Base-by-base conservation (phyloP, 2,329 filamentous ascomycete genomes). In the Blumeria hordei region DNA sequence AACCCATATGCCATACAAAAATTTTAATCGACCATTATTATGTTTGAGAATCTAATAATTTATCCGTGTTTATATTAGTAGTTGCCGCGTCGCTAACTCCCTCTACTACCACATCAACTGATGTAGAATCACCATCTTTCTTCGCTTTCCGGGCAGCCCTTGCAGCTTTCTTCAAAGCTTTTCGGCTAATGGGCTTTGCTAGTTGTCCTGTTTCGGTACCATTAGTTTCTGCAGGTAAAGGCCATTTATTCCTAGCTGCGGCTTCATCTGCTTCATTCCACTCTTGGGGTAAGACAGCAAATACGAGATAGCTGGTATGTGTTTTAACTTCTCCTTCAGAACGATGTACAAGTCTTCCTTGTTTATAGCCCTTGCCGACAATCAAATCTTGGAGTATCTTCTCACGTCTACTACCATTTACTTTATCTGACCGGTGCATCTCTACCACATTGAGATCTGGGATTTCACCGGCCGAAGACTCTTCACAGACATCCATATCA, bases 261-360 rank as follows among this genome's bases (percentile, higher is more conserved):
- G 74, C 75, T 68, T 98, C 92, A 60, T 94, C 86, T 57, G 83
- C 84, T 37, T 78, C 81, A 0, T 73, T 81, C 92, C 92, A 98
- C 58, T 85, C 81, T 45, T 80, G 74, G n/a, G 92, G 90, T 57
- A 98, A 69, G 3, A 92, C 72, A 0, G 92, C 92, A 70, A 98
- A 98, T 4, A 93, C 84, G 4, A 98, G 75, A 66, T 98, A 98
- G n/a, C 85, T 92, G 0, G 92, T 98, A 68, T 98, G 92, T 7
- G 85, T 92, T 74, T 94, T 95, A 57, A 96, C 71, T 64, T 98
- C 92, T 0, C 80, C 71, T 69, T 98, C 92, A 0, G 85, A 80
- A 28, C 87, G 77, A 62, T 93, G 86, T 34, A 87, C 75, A 43
- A 96, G 64, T 33, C 78, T 77, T 0, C 92, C 92, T 58, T 88